phyloP scores from a whole-genome alignment of 1,284 basidiomycete species.

The Sporisorium iseilematis-ciliati region DNA sequence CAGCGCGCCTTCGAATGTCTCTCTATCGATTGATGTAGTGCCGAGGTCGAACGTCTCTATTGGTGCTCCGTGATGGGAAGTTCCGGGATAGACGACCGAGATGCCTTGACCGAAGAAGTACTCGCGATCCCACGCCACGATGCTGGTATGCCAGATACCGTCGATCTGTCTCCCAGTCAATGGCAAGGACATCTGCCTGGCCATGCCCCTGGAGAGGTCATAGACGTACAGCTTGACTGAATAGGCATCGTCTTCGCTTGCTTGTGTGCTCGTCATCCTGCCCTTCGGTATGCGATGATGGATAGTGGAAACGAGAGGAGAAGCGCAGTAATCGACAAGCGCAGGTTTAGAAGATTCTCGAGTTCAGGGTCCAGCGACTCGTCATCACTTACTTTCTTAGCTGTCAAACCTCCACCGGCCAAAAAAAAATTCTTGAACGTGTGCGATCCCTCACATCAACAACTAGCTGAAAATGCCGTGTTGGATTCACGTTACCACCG shows the following conservation, averaged over 20 bases:
- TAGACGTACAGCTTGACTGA: slow-evolving; percentile 81
- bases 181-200: slow-evolving; percentile 79
- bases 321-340: neutral
- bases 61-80: slow-evolving; percentile 77
- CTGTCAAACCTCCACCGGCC: slow-evolving; percentile 1
- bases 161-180: slow-evolving; percentile 77
- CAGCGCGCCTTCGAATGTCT: slow-evolving; percentile 82
- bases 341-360: neutral
- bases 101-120: slow-evolving; percentile 92
- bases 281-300: no score
- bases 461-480: no score
- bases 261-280: slow-evolving; percentile 14
- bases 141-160: slow-evolving; percentile 78
- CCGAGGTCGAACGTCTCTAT: slow-evolving; percentile 83
- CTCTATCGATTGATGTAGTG: slow-evolving; percentile 82
- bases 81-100: slow-evolving; percentile 72
- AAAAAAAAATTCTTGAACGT: no score
- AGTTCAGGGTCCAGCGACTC: slow-evolving; percentile 18
- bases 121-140: slow-evolving; percentile 86
- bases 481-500: neutral
- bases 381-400: neutral
- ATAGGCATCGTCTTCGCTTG: slow-evolving; percentile 16
- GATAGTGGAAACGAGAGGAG: neutral
- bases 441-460: no score
- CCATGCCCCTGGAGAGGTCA: slow-evolving; percentile 87